Base-by-base conservation (phyloP, 169 alveolate species). In the Cryptosporidium xiaoi region DNA sequence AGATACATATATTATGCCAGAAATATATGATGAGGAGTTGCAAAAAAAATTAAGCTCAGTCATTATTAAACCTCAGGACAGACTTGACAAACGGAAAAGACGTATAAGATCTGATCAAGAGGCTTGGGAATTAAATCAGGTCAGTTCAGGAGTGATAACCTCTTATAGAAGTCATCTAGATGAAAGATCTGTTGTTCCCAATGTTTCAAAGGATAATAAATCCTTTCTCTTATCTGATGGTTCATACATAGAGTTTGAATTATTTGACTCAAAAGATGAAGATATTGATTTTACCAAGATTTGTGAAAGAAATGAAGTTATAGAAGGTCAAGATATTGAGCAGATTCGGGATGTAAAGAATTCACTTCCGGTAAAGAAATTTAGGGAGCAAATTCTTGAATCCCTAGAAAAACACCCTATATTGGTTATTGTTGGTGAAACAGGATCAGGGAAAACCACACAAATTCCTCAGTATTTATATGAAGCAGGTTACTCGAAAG, bases 401-500 rank as follows among this genome's bases (percentile, higher is more conserved):
- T 96, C 98, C 44, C 92, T 98, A 44, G 90, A 95, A 82, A 95
- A 95, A 82, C 93, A 97, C 83, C 96, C 97, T 82, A 96, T 97
- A 36, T 82, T 98, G 71, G 94, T 98, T 58, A 95, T 98, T 64
- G 99, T 97, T 36, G 99, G 99, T 29, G 99, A 98, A 92, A 98
- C 99, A 12, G 99, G 99, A 8, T 95, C 99, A 53, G 99, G 99
- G 18, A 99, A 98, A 92, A 99, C 99, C 40, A 99, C 99, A 20
- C 99, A 99, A 93, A 93, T 98, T 62, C 99, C 99, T 36, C 98
- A 99, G 93, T 98, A 96, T 91, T 90, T 98, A 69, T 95, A 96
- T 90, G 99, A 98, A 92, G 95, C 92, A 18, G 99, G 99, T 7
- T 99, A 98, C 87, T 95, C 97, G 46, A 93, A 93, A 90, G 92